These are phyloP conservation scores for Helenozyma baotianmanensis DNA, from an alignment of 805 yeast genomes.

Conservation along the genomic window DNA sequence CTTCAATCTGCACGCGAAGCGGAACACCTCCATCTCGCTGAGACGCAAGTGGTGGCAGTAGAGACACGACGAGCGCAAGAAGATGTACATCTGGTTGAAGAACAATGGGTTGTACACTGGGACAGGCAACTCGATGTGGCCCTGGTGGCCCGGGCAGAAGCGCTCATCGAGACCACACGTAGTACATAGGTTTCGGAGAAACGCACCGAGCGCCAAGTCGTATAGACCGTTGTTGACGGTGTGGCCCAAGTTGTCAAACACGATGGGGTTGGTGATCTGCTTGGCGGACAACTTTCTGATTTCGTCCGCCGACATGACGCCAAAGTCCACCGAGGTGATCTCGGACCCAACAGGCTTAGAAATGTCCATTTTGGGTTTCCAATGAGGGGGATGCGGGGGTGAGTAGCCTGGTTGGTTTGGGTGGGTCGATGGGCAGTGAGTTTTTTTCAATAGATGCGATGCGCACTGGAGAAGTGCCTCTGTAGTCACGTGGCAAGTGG, in stretches of 20 bases:
- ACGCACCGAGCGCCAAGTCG: slow-evolving; percentile 95
- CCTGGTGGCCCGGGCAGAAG: slow-evolving; percentile 97
- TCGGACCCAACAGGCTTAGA: slow-evolving; percentile 95
- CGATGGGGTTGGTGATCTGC: slow-evolving; percentile 92
- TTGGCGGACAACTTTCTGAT: slow-evolving; percentile 85
- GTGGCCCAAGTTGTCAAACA: slow-evolving; percentile 94
- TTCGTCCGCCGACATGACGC: slow-evolving; percentile 76
- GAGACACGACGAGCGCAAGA: slow-evolving; percentile 79
- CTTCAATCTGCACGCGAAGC: slow-evolving; percentile 69
- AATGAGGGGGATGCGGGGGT: not conserved
- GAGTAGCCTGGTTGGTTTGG: slow-evolving; percentile 1
- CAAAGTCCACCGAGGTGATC: slow-evolving; percentile 87
- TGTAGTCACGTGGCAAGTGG: slow-evolving; percentile 5
- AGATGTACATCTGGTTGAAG: slow-evolving; percentile 83
- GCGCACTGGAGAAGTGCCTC: slow-evolving; percentile 4
- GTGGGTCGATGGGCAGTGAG: slow-evolving; percentile 1
- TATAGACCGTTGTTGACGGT: slow-evolving; percentile 92
- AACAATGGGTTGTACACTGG: slow-evolving; percentile 95
- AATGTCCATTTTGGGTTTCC: slow-evolving; percentile 67
- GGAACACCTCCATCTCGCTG: slow-evolving; percentile 64
- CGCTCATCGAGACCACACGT: slow-evolving; percentile 95
- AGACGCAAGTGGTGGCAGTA: slow-evolving; percentile 86
- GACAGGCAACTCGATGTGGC: slow-evolving; percentile 94
- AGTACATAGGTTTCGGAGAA: slow-evolving; percentile 78
- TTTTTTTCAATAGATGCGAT: slow-evolving; percentile 8